Conservation (phyloP, 1,139 yeast genomes). For the Sugiyamaella sp. region DNA sequence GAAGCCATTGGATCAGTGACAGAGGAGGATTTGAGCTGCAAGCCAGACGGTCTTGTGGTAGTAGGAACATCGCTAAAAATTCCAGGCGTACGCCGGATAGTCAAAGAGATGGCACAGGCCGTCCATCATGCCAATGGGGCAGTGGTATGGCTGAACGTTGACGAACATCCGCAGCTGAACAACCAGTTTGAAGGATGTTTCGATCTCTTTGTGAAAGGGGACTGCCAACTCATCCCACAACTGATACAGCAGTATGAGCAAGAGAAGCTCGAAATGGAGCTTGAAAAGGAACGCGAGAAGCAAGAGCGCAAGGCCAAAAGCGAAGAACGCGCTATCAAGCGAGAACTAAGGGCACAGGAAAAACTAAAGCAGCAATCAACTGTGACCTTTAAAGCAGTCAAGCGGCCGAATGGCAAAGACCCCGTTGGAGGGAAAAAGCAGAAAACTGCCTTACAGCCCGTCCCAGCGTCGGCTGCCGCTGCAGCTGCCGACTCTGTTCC, state of each 20-base stretch:
- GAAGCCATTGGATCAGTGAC: slow-evolving; percentile 78
- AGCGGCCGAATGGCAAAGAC: slow-evolving; percentile 15
- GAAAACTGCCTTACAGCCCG: background rate
- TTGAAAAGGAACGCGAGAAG: slow-evolving; percentile 20
- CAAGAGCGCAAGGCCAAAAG: slow-evolving; percentile 26
- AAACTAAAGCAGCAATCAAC: slow-evolving; percentile 18
- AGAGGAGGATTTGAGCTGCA: slow-evolving; percentile 61
- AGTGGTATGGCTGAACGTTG: slow-evolving; percentile 60
- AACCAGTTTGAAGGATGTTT: slow-evolving; percentile 55
- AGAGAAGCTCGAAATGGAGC: slow-evolving; percentile 27
- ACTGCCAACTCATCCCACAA: slow-evolving; percentile 56
- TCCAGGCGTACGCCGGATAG: slow-evolving; percentile 81
- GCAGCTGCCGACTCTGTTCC: background rate
- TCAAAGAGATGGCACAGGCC: slow-evolving; percentile 66
- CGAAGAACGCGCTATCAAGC: slow-evolving; percentile 17
- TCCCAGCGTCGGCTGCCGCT: background rate
- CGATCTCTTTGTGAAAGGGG: slow-evolving; percentile 60
- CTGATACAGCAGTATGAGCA: slow-evolving; percentile 41
- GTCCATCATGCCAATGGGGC: slow-evolving; percentile 63
- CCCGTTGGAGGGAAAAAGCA: background rate
- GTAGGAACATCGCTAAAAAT: slow-evolving; percentile 87
- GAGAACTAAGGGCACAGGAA: slow-evolving; percentile 17
- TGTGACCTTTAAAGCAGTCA: slow-evolving; percentile 20
- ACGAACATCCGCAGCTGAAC: slow-evolving; percentile 47
- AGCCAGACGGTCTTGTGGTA: slow-evolving; percentile 76